Conservation (phyloP, 441 rosid species). For the Aleurites moluccanus region DNA sequence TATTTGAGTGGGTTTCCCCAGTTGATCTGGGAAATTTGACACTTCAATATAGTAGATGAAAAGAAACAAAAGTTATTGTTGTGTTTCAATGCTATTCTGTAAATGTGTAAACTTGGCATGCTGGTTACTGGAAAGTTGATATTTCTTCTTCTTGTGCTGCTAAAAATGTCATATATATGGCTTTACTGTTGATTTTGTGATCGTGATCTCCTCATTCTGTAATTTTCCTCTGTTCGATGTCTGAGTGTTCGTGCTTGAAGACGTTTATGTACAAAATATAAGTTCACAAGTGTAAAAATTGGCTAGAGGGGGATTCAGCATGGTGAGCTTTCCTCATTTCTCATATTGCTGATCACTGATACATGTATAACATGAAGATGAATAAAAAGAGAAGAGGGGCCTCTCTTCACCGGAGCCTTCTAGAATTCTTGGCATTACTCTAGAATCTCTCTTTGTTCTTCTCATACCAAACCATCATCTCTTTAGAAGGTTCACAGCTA, state of each 20-base stretch:
- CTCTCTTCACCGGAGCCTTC: neutral
- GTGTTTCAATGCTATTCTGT: neutral
- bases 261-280: neutral
- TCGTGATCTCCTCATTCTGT: neutral
- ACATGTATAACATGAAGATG: neutral
- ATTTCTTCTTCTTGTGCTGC: neutral
- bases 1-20: neutral
- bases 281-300: neutral
- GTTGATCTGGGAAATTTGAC: neutral
- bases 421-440: too few species aligned
- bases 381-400: neutral
- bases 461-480: neutral
- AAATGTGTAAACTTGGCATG: neutral
- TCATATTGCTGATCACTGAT: neutral
- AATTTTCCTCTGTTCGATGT: neutral
- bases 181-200: neutral
- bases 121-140: neutral
- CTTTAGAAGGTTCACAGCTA: neutral
- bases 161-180: neutral
- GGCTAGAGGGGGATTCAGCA: neutral
- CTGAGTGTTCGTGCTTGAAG: too few species aligned
- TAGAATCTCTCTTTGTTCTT: neutral
- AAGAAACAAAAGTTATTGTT: neutral
- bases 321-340: neutral
- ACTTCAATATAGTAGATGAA: neutral